Evolutionary conservation across 768 basidiomycete species (phyloP).

Genomic region (Kwoniella botswanensis): DNA sequence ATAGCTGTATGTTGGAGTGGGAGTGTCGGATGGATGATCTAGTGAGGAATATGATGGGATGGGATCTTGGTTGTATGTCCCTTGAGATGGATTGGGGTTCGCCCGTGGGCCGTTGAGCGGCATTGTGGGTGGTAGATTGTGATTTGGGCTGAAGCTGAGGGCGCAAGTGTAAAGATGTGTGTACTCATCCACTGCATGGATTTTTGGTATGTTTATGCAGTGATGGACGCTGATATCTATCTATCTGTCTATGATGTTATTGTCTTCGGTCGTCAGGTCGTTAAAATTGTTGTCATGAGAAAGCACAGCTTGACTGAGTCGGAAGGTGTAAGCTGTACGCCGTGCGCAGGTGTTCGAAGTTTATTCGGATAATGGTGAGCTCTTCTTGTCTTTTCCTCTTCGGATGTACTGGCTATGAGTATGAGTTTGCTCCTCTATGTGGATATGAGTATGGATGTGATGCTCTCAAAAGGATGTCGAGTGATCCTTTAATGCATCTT

Average conservation of each 20-base stretch:
- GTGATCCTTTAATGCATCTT: neutral
- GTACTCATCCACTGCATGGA: too few species aligned
- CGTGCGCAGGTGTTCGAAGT: neutral
- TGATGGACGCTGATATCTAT: neutral
- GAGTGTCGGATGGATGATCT: neutral
- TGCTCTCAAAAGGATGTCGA: neutral
- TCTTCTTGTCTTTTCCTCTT: too few species aligned
- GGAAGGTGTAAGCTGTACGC: neutral
- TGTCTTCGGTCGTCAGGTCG: neutral
- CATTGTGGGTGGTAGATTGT: neutral
- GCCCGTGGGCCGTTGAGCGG: neutral
- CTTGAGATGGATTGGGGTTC: neutral
- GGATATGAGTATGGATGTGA: neutral
- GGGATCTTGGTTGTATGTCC: neutral
- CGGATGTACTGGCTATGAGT: neutral
- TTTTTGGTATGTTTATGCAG: neutral
- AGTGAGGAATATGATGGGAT: slow-evolving; percentile 6
- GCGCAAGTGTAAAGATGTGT: too few species aligned
- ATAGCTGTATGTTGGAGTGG: slow-evolving; percentile 15
- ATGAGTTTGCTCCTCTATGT: neutral
- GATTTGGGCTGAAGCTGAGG: neutral
- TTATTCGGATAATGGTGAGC: too few species aligned
- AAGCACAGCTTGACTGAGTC: neutral
- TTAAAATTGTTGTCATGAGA: neutral
- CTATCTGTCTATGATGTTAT: too few species aligned